These are phyloP conservation scores for Grigorovia transvaalensis DNA, from an alignment of 805 yeast species.

Conservation along the genomic window DNA sequence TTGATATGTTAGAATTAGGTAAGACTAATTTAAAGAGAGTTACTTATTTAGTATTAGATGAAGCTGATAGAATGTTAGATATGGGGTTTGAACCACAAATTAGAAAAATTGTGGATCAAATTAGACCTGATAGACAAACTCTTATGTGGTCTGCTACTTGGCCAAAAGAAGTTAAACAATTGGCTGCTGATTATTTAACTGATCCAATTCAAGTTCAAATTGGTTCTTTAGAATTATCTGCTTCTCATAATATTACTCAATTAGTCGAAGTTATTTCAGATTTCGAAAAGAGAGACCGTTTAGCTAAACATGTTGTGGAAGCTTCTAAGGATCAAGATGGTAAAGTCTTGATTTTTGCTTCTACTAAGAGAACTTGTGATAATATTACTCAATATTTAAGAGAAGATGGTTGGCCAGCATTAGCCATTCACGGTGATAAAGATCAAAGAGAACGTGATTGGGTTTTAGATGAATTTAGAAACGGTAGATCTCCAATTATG, in stretches of 20 bases:
- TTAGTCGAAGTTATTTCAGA: constrained; percentile 83
- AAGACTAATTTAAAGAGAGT: constrained; percentile 94
- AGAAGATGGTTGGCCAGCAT: constrained; percentile 97
- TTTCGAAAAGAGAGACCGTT: constrained; percentile 88
- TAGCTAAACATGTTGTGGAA: constrained; percentile 69
- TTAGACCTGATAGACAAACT: constrained; percentile 99
- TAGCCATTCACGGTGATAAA: constrained; percentile 98
- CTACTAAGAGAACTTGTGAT: constrained; percentile 98
- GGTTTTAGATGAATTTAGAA: constrained; percentile 88
- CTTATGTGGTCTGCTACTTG: constrained; percentile 99
- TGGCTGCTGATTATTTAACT: constrained; percentile 81
- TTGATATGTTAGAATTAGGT: constrained; percentile 92
- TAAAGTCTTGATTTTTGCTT: constrained; percentile 80
- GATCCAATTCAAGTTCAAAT: constrained; percentile 95
- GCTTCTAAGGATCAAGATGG: constrained; percentile 63
- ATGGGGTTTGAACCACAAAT: constrained; percentile 99
- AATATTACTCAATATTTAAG: constrained; percentile 85
- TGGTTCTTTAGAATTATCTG: constrained; percentile 92
- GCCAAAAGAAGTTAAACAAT: constrained; percentile 95
- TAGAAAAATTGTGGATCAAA: constrained; percentile 94
- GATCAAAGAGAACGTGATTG: constrained; percentile 97
- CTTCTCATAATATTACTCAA: constrained; percentile 94
- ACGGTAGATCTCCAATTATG: constrained; percentile 92
- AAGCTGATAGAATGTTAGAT: constrained; percentile 99
- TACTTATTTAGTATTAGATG: constrained; percentile 93